Conservation (phyloP, 495 filamentous ascomycete species). For the Hypoxylon rickii region DNA sequence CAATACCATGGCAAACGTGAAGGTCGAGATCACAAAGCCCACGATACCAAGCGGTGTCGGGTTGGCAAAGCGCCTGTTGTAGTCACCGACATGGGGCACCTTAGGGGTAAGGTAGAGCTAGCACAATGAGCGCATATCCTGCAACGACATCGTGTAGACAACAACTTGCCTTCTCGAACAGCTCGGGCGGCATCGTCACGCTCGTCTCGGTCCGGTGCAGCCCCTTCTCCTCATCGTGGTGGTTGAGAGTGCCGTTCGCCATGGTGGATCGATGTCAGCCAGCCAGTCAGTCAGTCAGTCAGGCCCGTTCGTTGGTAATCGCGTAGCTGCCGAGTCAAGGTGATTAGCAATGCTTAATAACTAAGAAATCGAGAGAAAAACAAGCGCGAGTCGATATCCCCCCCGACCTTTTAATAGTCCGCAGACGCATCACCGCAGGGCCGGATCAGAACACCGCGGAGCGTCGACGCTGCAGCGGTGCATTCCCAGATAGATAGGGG, state of each 20-base stretch:
- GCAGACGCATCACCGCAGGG: no score
- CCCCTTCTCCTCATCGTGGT: slow-evolving; percentile 46
- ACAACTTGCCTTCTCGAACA: slow-evolving; percentile 56
- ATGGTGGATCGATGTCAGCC: slow-evolving; percentile 21
- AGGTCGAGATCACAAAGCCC: slow-evolving; percentile 57
- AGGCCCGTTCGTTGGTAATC: no score
- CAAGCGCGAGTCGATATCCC: neutral
- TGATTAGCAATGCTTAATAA: neutral
- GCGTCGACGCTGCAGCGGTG: neutral
- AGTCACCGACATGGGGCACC: slow-evolving; percentile 52
- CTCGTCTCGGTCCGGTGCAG: slow-evolving; percentile 43
- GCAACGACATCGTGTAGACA: neutral
- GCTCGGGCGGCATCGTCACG: slow-evolving; percentile 57
- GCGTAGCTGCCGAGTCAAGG: no score
- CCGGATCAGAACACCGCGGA: neutral
- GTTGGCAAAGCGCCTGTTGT: slow-evolving; percentile 56
- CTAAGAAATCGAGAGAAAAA: no score
- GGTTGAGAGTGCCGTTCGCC: slow-evolving; percentile 14
- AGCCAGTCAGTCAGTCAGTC: no score
- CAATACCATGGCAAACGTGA: slow-evolving; percentile 50
- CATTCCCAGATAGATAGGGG: neutral
- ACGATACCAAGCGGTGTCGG: slow-evolving; percentile 60
- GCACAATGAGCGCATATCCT: neutral
- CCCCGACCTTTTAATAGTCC: slow-evolving; percentile 23
- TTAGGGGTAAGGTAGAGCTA: slow-evolving; percentile 61